phyloP scores from a whole-genome alignment of 2,329 filamentous ascomycete genomes.

The Fusarium cicatricum region DNA sequence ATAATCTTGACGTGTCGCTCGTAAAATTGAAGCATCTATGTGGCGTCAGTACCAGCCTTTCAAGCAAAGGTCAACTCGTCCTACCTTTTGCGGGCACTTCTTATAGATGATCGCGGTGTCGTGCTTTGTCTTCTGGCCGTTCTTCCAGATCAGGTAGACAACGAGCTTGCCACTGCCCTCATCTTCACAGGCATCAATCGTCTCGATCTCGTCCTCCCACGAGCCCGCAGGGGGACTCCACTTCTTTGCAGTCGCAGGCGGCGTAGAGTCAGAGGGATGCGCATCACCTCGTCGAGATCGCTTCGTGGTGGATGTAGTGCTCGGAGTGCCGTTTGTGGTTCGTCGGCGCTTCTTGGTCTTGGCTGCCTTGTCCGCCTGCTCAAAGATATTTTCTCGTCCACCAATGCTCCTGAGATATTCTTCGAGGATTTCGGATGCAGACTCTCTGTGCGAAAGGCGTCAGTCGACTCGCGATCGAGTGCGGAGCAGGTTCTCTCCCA shows the following conservation, averaged over 20 bases:
- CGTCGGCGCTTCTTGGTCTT: slow-evolving; percentile 67
- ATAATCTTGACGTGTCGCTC: slow-evolving; percentile 65
- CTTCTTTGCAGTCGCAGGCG: slow-evolving; percentile 55
- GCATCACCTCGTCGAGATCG: slow-evolving; percentile 57
- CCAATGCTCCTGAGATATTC: slow-evolving; percentile 71
- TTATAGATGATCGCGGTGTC: slow-evolving; percentile 72
- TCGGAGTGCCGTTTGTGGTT: slow-evolving; percentile 50
- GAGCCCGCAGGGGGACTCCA: slow-evolving; percentile 76
- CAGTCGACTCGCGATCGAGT: background rate
- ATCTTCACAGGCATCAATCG: slow-evolving; percentile 77
- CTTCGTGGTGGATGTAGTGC: slow-evolving; percentile 50
- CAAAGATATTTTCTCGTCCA: slow-evolving; percentile 65
- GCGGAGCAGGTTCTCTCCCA: background rate
- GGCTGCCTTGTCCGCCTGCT: slow-evolving; percentile 58
- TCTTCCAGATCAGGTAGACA: slow-evolving; percentile 78
- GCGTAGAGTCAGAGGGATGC: slow-evolving; percentile 58
- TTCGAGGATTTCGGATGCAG: slow-evolving; percentile 66
- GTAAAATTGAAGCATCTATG: slow-evolving; percentile 67
- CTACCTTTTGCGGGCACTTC: slow-evolving; percentile 80
- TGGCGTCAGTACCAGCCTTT: slow-evolving; percentile 6
- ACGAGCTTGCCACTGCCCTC: slow-evolving; percentile 65
- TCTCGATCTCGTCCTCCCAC: slow-evolving; percentile 78
- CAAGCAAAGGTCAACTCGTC: slow-evolving; percentile 11
- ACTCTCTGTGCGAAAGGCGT: slow-evolving; percentile 53
- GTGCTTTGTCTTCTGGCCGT: slow-evolving; percentile 77